Evolutionary conservation across 768 basidiomycete genomes (phyloP).

Genomic region (Naganishia vaughanmartiniae): DNA sequence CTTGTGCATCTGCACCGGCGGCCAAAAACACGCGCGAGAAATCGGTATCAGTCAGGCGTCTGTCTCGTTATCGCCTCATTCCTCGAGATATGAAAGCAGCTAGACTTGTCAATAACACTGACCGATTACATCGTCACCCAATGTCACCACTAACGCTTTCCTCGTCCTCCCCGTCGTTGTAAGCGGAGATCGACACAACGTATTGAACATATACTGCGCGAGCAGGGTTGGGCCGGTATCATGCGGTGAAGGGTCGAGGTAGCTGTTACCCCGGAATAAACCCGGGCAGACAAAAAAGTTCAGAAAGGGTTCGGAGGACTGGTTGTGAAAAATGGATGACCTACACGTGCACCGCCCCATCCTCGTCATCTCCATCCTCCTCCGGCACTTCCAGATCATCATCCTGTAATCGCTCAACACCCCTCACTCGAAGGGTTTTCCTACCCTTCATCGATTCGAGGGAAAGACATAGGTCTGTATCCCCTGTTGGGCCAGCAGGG

Average conservation of each 20-base stretch:
- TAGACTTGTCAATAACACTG: no score
- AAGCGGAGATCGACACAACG: slow-evolving; percentile 38
- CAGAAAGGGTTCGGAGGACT: slow-evolving; percentile 5
- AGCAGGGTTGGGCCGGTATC: slow-evolving; percentile 30
- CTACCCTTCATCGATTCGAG: slow-evolving; percentile 50
- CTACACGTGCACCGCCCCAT: slow-evolving; percentile 40
- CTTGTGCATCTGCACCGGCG: slow-evolving; percentile 71
- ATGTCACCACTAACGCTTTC: slow-evolving; percentile 42
- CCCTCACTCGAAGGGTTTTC: slow-evolving; percentile 43
- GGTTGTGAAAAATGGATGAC: slow-evolving; percentile 2
- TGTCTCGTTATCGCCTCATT: no score
- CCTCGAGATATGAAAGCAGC: no score
- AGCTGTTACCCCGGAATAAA: neutral
- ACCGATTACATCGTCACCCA: slow-evolving; percentile 48
- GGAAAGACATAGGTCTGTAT: slow-evolving; percentile 50
- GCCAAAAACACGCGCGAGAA: no score
- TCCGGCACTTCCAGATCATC: slow-evolving; percentile 38
- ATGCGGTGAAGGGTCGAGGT: slow-evolving; percentile 18
- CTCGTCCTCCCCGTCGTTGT: slow-evolving; percentile 38
- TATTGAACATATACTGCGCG: slow-evolving; percentile 41
- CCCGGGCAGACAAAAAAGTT: no score
- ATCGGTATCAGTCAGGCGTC: no score
- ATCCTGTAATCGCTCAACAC: slow-evolving; percentile 39
- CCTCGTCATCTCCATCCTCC: slow-evolving; percentile 31
- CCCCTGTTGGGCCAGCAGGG: slow-evolving; percentile 22